Evolutionary conservation across 192 early-diverging fungal species (phyloP).

Genomic region (Mortierella claussenii): DNA sequence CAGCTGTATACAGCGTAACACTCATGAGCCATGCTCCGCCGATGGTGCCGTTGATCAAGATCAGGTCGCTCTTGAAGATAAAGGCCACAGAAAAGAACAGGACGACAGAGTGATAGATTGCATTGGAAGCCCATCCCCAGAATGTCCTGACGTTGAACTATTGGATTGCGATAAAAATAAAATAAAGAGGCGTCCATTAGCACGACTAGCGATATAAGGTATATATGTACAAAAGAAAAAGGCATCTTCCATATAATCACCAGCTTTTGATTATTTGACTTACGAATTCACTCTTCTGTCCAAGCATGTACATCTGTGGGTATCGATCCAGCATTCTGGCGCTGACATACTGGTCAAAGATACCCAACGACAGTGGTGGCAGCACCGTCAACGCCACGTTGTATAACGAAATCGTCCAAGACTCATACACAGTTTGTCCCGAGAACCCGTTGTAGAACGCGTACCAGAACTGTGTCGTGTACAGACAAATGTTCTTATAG

Average conservation of each 20-base stretch:
- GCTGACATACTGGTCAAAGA: conserved; percentile 97
- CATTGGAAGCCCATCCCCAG: conserved; percentile 94
- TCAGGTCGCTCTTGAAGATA: conserved; percentile 75
- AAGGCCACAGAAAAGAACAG: conserved; percentile 41
- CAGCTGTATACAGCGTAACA: conserved; percentile 88
- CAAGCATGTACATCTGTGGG: conserved; percentile 96
- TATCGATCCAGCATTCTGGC: conserved; percentile 96
- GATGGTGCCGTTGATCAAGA: conserved; percentile 74
- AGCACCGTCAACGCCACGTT: conserved; percentile 96
- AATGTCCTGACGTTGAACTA: conserved; percentile 88
- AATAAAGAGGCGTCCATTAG: too few species aligned
- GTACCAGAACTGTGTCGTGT: conserved; percentile 98
- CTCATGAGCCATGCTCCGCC: conserved; percentile 94
- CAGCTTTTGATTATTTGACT: conserved; percentile 33
- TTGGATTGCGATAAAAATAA: background rate
- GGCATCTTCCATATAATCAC: too few species aligned
- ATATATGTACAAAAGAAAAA: background rate
- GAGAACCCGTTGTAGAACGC: conserved; percentile 96
- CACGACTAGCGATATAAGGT: too few species aligned
- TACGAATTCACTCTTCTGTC: conserved; percentile 73
- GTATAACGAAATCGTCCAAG: conserved; percentile 96
- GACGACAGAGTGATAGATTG: conserved; percentile 91
- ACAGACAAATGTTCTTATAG: conserved; percentile 99
- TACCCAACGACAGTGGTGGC: conserved; percentile 94
- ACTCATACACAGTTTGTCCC: conserved; percentile 97